Base-by-base conservation (phyloP, 192 early-diverging fungal genomes). In the Gamsiella multidivaricata region DNA sequence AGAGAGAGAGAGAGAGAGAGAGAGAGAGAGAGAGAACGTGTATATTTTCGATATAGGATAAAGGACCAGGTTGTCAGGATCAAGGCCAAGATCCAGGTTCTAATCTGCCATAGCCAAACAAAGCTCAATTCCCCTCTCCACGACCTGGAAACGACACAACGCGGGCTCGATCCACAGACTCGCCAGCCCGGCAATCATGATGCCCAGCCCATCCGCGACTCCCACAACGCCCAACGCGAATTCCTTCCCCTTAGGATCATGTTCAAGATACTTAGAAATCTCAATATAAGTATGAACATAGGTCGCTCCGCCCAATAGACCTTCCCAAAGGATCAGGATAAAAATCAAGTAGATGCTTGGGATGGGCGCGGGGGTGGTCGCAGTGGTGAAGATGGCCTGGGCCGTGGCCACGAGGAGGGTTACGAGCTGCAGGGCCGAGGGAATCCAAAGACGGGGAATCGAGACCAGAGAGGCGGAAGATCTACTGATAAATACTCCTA, bases 271-370 rank as follows among this genome's bases (percentile, higher is more conserved):
- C 11, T 56, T 43, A 5, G 69, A 72, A 14, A 83, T 83, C 1
- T 74, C 59, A 18, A 73, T 64, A 43, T 80, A 83, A 0, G 78
- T 73, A 42, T 83, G 76, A 5, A 83, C 82, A 65, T 83, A 83
- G n/a, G 78, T 80, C 5, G 82, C 41, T 25, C 82, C 82, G 22
- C 82, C 82, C 5, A 83, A 43, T 3, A 83, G 58, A 5, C 82
- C 82, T 45, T 83, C 82, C 78, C 76, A 79, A n/a, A 83, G 43
- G 31, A 83, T 65, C 20, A 83, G 32, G 0, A 51, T 42, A 66
- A 83, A 83, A 1, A 83, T 58, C 8, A 83, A 5, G 31, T 75
- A 83, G 8, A 83, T 78, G 25, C 43, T 63, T 3, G 82, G 80
- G 20, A 83, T 37, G 23, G 69, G 69, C n/a, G 55, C 37, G 0